Conservation (phyloP, 371 early-diverging fungal genomes). For the Lichtheimia ramosa region DNA sequence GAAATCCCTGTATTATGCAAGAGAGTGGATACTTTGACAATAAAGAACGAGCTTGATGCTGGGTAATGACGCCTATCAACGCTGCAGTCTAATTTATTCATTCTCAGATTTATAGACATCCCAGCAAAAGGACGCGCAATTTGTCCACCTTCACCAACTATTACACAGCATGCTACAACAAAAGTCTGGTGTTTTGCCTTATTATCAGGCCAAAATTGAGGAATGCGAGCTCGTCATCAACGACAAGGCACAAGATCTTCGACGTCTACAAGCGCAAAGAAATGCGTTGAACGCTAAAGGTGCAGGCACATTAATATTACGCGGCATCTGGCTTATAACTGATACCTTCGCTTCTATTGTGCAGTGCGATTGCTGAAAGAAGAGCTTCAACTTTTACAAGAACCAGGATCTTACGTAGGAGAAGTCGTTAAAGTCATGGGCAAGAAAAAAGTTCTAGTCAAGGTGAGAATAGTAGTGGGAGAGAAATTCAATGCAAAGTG, state of each 20-base stretch:
- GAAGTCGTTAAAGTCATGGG: constrained; percentile 99
- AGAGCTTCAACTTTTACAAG: constrained; percentile 97
- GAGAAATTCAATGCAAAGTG: neutral
- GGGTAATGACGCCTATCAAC: too few species aligned
- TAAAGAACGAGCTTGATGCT: too few species aligned
- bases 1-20: too few species aligned
- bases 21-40: too few species aligned
- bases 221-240: constrained; percentile 87
- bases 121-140: too few species aligned
- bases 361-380: constrained; percentile 97
- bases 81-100: too few species aligned
- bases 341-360: neutral
- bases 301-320: constrained; percentile 12
- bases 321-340: neutral
- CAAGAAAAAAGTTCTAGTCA: constrained; percentile 98
- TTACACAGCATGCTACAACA: constrained; percentile 25
- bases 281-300: constrained; percentile 96
- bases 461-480: constrained; percentile 53
- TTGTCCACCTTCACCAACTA: too few species aligned
- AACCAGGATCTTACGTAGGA: constrained; percentile 97
- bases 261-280: constrained; percentile 98
- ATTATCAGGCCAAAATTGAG: constrained; percentile 83
- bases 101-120: too few species aligned
- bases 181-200: constrained; percentile 59
- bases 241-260: constrained; percentile 92